Base-by-base conservation (phyloP, 1,284 basidiomycete species). In the Irpex sp. region DNA sequence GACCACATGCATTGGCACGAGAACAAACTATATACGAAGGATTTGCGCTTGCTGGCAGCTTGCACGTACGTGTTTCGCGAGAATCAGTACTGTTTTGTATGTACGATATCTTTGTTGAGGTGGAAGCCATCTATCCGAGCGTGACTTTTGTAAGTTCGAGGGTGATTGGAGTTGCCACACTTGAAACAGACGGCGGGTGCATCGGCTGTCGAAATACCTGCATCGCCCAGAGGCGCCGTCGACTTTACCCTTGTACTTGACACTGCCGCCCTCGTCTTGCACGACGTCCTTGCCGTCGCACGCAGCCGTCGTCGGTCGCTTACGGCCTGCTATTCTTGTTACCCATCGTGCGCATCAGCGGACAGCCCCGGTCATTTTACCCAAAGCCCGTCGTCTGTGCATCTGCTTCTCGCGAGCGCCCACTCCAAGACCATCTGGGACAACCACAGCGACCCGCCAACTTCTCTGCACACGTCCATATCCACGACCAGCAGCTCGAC, bases 381-480 rank as follows among this genome's bases (percentile, higher is more conserved):
- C 21, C 26, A 55, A 55, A 55, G 33, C 49, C 49, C 19, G 49
- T 51, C 49, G 49, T 51, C 21, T 26, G 53, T 36, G 53, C 31
- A 62, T 33, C 61, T 58, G 61, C 49, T 55, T 62, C 61, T 21
- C 56, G 61, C 51, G 57, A 57, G 59, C 59, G 61, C 62, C 58
- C 58, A 50, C 51, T 63, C 58, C 62, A 57, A 35, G 54, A 49
- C 15, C 15, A 36, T 47, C 43, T 43, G 37, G 8, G 7, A 51
- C 47, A 21, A 51, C 50, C 50, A 51, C 26, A 26, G 26, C 39
- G 15, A 43, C 39, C 39, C 39, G 39, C 8, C 39, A 43, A 9
- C 39, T 43, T 43, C 39, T 43, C 15, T 43, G 15, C 39, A 43
- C 39, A 9, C 39, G 39, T 43, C 39, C 39, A 43, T 43, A 43